A percentile compares a stretch with the other conserved stretches of the same genome.
These are phyloP conservation scores for Septoria linicola DNA, from an alignment of 2,329 filamentous ascomycete species.

Conservation along the genomic window DNA sequence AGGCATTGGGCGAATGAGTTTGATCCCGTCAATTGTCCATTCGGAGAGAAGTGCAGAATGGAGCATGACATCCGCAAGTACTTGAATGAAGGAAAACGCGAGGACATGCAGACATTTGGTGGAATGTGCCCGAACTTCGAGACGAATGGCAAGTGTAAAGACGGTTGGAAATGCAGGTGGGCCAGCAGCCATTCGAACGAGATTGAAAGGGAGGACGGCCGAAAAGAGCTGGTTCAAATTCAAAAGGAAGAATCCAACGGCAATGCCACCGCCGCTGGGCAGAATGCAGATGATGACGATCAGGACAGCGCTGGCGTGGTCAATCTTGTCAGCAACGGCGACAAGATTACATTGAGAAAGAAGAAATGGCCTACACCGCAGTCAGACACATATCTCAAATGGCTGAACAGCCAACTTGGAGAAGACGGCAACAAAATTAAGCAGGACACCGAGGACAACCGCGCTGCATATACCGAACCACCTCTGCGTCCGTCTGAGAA, in stretches of 20 bases:
- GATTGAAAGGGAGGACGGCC: constrained; percentile 71
- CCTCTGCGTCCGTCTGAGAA: constrained; percentile 92
- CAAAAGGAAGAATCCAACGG: constrained; percentile 47
- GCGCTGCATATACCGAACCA: constrained; percentile 79
- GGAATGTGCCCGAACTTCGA: constrained; percentile 82
- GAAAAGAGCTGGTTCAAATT: constrained; percentile 74
- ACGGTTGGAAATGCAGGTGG: constrained; percentile 94
- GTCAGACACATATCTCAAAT: constrained; percentile 73
- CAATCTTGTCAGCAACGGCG: constrained; percentile 68
- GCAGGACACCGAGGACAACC: constrained; percentile 60
- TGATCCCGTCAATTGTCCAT: constrained; percentile 71
- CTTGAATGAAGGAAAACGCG: constrained; percentile 74
- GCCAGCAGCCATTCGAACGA: constrained; percentile 84
- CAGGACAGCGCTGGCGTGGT: constrained; percentile 60
- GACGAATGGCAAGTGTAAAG: constrained; percentile 69
- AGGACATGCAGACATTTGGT: constrained; percentile 72
- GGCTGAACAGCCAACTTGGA: constrained; percentile 66
- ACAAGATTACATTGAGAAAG: constrained; percentile 73
- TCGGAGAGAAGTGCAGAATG: constrained; percentile 76
- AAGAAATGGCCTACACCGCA: constrained; percentile 69
- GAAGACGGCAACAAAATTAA: constrained; percentile 27
- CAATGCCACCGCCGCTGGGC: constrained; percentile 1
- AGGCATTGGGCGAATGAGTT: constrained; percentile 73
- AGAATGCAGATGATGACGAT: constrained; percentile 38
- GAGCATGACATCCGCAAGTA: constrained; percentile 86